These are phyloP conservation scores for Termitomyces sp. DNA, from an alignment of 768 basidiomycete genomes.

Conservation along the genomic window DNA sequence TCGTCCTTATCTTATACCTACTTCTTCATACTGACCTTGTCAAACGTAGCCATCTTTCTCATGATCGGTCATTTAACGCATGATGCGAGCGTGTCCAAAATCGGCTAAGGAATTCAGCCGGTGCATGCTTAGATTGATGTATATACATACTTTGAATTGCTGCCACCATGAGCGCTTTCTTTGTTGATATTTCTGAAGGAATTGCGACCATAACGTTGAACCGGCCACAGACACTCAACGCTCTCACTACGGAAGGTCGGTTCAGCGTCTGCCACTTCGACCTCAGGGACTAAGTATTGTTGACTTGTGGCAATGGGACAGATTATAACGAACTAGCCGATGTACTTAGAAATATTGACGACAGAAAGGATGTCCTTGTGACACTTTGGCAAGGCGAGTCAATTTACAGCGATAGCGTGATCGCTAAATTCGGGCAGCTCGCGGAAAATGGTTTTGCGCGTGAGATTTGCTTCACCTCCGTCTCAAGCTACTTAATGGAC, in stretches of 20 bases:
- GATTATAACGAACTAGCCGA: constrained; percentile 62
- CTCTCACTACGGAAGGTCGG: constrained; percentile 48
- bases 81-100: neutral
- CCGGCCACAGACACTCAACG: constrained; percentile 54
- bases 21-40: neutral
- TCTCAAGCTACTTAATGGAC: neutral
- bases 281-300: neutral
- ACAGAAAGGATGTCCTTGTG: constrained; percentile 54
- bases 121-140: neutral
- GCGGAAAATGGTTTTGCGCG: constrained; percentile 73
- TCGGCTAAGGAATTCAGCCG: neutral
- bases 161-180: constrained; percentile 39
- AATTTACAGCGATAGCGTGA: neutral
- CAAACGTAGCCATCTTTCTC: neutral
- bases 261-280: neutral
- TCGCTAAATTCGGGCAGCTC: constrained; percentile 32
- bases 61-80: neutral
- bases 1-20: neutral
- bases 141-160: neutral
- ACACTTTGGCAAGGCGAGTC: constrained; percentile 63
- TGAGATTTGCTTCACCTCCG: constrained; percentile 26
- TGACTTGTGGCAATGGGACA: constrained; percentile 17
- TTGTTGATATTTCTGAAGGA: constrained; percentile 42
- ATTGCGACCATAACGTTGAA: constrained; percentile 71
- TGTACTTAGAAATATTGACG: constrained; percentile 52